Evolutionary conservation across 176 grass and related monocot species (phyloP), one percentile per base, ranked within the genome.

Genomic region (Eragrostis curvula): DNA sequence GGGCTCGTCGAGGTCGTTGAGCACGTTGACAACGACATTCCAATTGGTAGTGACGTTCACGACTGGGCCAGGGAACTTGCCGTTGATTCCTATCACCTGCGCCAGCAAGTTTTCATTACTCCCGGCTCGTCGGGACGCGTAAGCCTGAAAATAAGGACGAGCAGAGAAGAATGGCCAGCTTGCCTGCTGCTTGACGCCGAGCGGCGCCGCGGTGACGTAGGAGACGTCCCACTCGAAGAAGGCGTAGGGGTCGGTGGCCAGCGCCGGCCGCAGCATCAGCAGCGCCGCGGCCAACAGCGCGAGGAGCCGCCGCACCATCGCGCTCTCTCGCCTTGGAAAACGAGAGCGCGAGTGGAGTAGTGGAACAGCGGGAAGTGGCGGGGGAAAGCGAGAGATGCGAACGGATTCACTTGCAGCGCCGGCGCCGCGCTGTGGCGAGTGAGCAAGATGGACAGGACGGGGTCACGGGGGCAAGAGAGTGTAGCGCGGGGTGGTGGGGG

Each of bases 191-290:
- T 89, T 87, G 66, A 96, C 86, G 64, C 94, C 90, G 73, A 96
- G 94, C 9, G 94, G 90, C 66, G 90, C 88, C 24, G 89, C 88
- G 63, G 86, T 90, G 85, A 93, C 73, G 88, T 93, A 96, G 65
- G 85, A 85, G 67, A 96, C 94, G 83, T 96, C 94, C 94, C 94
- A 93, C 86, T 93, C 90, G 80, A 75, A 96, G 94, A 86, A 96
- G 39, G 88, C 86, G 79, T 87, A 91, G 41, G 90, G 88, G 73
- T 96, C 90, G 15, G 76, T 64, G 24, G 94, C 88, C 75, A 70
- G 27, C 42, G 75, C 75, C 69, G 75, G 75, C 67, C 58, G 39
- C 73, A 46, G 57, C 66, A 25, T 55, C 66, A 50, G 29, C 45
- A 78, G 57, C 47, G 36, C 46, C 12, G 68, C 40, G 10, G 76